Evolutionary conservation across 2,329 filamentous ascomycete genomes (phyloP), one percentile per base, ranked within the genome.

Genomic region (Acephala macrosclerotiorum): DNA sequence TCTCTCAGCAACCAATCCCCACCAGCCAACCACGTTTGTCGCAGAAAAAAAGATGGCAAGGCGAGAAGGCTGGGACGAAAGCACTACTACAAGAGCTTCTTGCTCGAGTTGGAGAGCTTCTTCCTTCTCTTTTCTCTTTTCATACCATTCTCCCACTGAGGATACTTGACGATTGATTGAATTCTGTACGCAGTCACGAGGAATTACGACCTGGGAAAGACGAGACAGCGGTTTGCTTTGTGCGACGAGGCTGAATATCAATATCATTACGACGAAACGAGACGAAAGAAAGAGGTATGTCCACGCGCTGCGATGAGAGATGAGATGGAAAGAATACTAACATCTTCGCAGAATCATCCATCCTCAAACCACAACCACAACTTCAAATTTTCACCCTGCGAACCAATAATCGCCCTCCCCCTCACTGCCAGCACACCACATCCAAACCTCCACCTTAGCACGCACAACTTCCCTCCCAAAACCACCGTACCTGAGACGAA

Each of bases 21-120:
- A 33, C 42, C 58, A 60, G 25, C 58, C 38, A 60, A 51, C 58
- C 25, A 42, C 35, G 33, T 16, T 16, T 42, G 40, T 20, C n/a
- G 45, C 56, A 58, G 14, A 47, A 20, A 51, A 47, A 36, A 60
- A 60, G 40, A 60, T 60, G 57, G 57, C 57, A 42, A 35, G 57
- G 42, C 18, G 9, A 22, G n/a, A 35, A 60, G 58, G 58, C 25
- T 60, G 58, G 58, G 58, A n/a, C 12, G 58, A 47, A 18, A 18
- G 5, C 22, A 53, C 49, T 53, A 53, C 25, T 60, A 60, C 58
- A 60, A 60, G 58, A 60, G 42, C 18, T 60, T 60, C 58, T 49
- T 29, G 22, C 33, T 60, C 20, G 16, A 45, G 25, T 11, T 8
- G 9, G 25, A n/a, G 9, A n/a, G 22, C 6, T 25, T 58, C 22